Base-by-base conservation (phyloP, 495 filamentous ascomycete genomes). In the Podospora pseudopauciseta region DNA sequence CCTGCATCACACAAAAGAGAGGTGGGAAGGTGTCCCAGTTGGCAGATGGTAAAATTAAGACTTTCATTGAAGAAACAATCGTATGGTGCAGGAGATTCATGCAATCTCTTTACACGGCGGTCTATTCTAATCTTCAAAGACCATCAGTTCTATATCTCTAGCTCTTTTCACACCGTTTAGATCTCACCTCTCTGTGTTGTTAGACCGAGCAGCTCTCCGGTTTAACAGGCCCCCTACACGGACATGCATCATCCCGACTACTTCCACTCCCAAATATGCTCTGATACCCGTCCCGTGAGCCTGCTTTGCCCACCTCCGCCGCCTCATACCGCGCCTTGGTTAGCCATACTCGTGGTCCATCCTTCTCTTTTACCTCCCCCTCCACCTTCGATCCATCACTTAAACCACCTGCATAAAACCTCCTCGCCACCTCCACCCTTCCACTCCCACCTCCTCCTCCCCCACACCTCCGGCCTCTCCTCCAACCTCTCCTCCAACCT, bases 401-500 rank as follows among this genome's bases (percentile, higher is more conserved):
- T 2, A 11, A 13, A 49, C 39, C 39, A 49, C 9, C 7, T 13
- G 15, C 7, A 11, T 18, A 49, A 13, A 49, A 11, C 34, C 15
- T 34, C 49, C 3, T 20, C 19, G 16, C 26, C 60, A 30, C 19
- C 39, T 27, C 23, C 5, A 26, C 39, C 56, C 53, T 26, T 34
- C 53, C 23, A n/a, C 62, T 57, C 49, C n/a, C 56, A 15, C 63
- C n/a, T 9, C 49, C 27, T 55, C 53, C 64, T 64, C 23, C 30
- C 64, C 26, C 32, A 32, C 39, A 13, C 26, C 27, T 26, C 34
- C 18, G 13, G 13, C 56, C 49, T 68, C 5, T 72, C 70, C 39
- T 75, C 74, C 4, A 60, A 9, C 44, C 49, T 68, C 5, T 72
- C 70, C 39, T 75, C 74, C 4, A 60, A 9, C 54, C n/a, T n/a